Base-by-base conservation (phyloP, 768 basidiomycete genomes). In the Porpolomopsis calyptriformis region DNA sequence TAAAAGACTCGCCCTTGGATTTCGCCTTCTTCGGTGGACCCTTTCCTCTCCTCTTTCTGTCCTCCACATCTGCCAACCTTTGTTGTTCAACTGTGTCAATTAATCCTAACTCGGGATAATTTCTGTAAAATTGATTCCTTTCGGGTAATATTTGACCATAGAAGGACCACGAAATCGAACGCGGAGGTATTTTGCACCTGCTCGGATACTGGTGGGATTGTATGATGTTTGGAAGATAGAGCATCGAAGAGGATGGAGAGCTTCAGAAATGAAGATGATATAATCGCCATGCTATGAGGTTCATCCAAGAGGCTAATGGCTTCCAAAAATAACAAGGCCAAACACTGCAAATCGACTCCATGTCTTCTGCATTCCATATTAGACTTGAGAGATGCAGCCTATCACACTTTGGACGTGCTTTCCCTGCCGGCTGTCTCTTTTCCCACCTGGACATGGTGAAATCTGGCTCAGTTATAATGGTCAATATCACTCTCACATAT, bases 101-200 rank as follows among this genome's bases (percentile, higher is more conserved):
- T 31, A 89, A 58, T 51, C 78, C 73, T 36, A 82, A 53, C 45
- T 72, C 75, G 18, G 78, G 2, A 69, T 71, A 8, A 80, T 63
- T 41, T 68, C 55, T 25, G 77, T 60, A 42, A 89, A 66, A 49
- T 76, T 70, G 48, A 85, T 55, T n/a, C 67, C 62, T 18, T 65
- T 60, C 0, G 85, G 85, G 64, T 93, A 92, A 67, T 97, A 97
- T 4, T 75, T 67, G 52, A 83, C 59, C 82, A 96, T 86, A 22
- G 88, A 74, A 0, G 90, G 90, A 0, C 93, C 94, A 0, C 82
- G 78, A 27, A 97, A 76, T 14, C 84, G 73, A 11, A 75, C 71
- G 16, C 84, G 80, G 38, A 97, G 78, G 67, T 94, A 91, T 67
- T 97, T 97, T 22, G 90, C 84, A 14, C 94, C 94, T 0, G 86